Evolutionary conservation across 2,329 filamentous ascomycete species (phyloP).

Genomic region (Cordyceps fumosorosea): DNA sequence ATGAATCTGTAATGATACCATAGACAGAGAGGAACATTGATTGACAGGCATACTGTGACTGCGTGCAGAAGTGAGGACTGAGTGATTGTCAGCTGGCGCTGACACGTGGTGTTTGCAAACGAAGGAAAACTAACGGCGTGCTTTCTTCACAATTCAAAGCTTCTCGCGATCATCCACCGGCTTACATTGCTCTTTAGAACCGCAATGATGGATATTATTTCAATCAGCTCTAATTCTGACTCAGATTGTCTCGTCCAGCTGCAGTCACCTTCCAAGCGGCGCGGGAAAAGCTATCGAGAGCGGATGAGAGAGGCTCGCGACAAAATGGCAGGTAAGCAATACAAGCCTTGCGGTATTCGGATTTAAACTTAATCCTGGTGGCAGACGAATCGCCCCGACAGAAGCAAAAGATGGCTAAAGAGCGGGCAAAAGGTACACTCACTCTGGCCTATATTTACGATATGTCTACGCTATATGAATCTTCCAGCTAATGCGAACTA

Average conservation of each 20-base stretch:
- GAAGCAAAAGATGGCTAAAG: neutral
- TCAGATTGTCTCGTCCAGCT: conserved; percentile 1
- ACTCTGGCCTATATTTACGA: neutral
- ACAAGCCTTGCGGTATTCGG: neutral
- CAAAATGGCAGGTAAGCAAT: neutral
- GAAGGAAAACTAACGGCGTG: neutral
- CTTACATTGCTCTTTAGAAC: neutral
- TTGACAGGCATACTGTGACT: neutral
- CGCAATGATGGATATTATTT: conserved; percentile 13
- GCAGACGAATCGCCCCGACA: neutral
- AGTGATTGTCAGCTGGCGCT: neutral
- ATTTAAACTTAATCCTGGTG: neutral
- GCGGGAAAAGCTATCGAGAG: neutral
- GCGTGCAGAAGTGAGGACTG: neutral
- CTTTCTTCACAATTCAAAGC: neutral
- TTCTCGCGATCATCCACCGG: neutral
- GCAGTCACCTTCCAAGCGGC: neutral
- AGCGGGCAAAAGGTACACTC: neutral
- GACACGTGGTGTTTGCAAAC: conserved; percentile 14
- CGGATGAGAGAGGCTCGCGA: neutral
- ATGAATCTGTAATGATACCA: conserved; percentile 34
- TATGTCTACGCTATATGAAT: neutral
- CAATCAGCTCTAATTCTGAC: conserved; percentile 9
- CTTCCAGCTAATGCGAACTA: neutral
- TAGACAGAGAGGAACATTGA: conserved; percentile 19